These are phyloP conservation scores for Thelephora ganbajun DNA, from an alignment of 768 basidiomycete species.

Conservation along the genomic window DNA sequence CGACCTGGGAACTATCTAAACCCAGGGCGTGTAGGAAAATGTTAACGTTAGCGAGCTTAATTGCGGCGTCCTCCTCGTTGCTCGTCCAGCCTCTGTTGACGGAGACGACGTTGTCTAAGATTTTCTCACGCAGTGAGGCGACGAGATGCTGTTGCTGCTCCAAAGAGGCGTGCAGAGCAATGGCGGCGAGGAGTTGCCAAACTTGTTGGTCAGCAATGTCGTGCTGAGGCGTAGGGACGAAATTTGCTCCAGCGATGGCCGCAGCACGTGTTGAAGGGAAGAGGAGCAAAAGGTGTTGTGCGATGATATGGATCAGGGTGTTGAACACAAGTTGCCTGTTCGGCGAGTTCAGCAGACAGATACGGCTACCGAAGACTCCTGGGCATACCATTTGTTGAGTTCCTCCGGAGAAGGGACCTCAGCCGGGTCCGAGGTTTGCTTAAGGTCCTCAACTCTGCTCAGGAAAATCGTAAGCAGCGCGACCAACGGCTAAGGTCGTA, in stretches of 20 bases:
- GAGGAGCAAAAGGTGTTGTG: conserved; percentile 60
- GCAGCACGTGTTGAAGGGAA: conserved; percentile 80
- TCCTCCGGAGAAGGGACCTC: conserved; percentile 61
- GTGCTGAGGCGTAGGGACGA: conserved; percentile 25
- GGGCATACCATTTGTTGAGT: conserved; percentile 59
- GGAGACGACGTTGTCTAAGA: conserved; percentile 77
- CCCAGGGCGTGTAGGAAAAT: conserved; percentile 76
- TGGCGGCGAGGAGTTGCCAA: conserved; percentile 88
- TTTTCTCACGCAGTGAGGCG: conserved; percentile 76
- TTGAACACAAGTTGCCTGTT: conserved; percentile 79
- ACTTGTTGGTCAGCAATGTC: conserved; percentile 78
- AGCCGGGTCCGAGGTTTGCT: conserved; percentile 40
- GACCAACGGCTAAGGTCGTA: conserved; percentile 62
- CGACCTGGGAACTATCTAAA: conserved; percentile 59
- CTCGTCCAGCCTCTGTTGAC: conserved; percentile 63
- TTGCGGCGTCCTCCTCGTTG: conserved; percentile 60
- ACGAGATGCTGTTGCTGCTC: conserved; percentile 89
- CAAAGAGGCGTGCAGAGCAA: conserved; percentile 71
- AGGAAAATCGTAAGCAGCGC: conserved; percentile 84
- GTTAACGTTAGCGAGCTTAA: conserved; percentile 87
- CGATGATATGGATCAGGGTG: conserved; percentile 69
- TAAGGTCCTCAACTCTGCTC: conserved; percentile 86
- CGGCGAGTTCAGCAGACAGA: conserved; percentile 5
- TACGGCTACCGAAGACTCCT: neutral
- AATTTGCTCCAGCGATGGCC: conserved; percentile 21